Evolutionary conservation across 1,284 basidiomycete genomes (phyloP), one percentile per base, ranked within the genome.

Genomic region (Cutaneotrichosporon mucoides): DNA sequence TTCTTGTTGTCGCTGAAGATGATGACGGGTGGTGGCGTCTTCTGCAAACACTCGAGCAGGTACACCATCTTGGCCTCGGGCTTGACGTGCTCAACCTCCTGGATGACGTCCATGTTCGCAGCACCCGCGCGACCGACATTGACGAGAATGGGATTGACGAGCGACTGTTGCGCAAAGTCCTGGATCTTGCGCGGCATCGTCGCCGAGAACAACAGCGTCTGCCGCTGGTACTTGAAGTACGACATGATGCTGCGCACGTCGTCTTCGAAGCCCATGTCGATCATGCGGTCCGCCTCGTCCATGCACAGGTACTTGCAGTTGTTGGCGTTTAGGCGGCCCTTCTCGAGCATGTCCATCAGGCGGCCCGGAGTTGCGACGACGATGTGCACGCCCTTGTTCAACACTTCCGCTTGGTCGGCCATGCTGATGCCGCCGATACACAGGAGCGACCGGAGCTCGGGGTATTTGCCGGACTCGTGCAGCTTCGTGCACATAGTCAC

Each of bases 1-100:
- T 98, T 98, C 82, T 99, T 99, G 81, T 96, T 98, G 75, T 99
- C 95, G 67, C 90, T 93, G 76, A 99, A 99, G 57, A 99, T 86
- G 76, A 99, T 97, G 56, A 96, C 93, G 0, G 96, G 96, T 10
- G 96, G 96, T 1, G 96, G 88, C 1, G 96, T 99, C 81, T 99
- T 99, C 75, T 99, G 96, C 61, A 99, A 78, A 76, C 93, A 96
- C 76, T 99, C 96, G 48, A 99, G 82, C 12, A 99, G 83, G 74
- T 98, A 98, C 0, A 98, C 92, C 95, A 99, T 98, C 79, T 99
- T 99, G 0, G 95, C 94, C 77, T 99, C 96, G 71, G 95, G 92
- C 78, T 98, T 97, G 67, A 99, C 96, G 70, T 96, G 98, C 78
- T 99, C 96, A 24, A 99, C 92, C 51, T 97, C 90, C 56, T 99